Evolutionary conservation across 108 stramenopile species (phyloP).

Genomic region (Cyclotella distinguenda): DNA sequence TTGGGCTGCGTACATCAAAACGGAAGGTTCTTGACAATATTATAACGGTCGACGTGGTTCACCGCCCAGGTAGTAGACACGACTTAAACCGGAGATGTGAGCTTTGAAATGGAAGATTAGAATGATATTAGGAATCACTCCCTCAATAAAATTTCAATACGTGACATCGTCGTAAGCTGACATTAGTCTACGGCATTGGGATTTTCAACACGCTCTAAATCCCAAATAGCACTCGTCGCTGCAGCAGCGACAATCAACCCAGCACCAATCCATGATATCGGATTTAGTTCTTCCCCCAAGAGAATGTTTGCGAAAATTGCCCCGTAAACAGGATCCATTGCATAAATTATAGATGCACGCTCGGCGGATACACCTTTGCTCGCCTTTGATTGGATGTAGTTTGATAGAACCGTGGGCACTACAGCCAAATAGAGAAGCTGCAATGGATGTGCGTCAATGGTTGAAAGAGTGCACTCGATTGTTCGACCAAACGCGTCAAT

Average conservation of each 20-base stretch:
- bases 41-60: no score
- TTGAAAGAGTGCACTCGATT: conserved; percentile 25
- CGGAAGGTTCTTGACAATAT: no score
- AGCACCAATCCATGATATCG: conserved; percentile 64
- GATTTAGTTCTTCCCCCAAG: conserved; percentile 69
- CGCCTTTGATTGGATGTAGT: conserved; percentile 78
- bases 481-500: conserved; percentile 3
- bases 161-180: no score
- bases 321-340: conserved; percentile 89
- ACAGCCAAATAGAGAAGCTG: conserved; percentile 74
- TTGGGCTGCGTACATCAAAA: no score
- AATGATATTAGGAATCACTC: no score
- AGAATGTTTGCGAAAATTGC: conserved; percentile 73
- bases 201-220: conserved; percentile 48
- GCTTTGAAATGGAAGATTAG: no score
- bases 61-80: no score
- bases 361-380: conserved; percentile 74
- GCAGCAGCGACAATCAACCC: conserved; percentile 74
- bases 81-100: no score
- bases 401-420: conserved; percentile 72
- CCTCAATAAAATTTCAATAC: no score
- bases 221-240: conserved; percentile 70
- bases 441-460: conserved; percentile 45
- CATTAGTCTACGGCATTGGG: no score
- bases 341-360: conserved; percentile 84